These are phyloP conservation scores for Hericium erinaceus DNA, from an alignment of 768 basidiomycete genomes.

Conservation along the genomic window DNA sequence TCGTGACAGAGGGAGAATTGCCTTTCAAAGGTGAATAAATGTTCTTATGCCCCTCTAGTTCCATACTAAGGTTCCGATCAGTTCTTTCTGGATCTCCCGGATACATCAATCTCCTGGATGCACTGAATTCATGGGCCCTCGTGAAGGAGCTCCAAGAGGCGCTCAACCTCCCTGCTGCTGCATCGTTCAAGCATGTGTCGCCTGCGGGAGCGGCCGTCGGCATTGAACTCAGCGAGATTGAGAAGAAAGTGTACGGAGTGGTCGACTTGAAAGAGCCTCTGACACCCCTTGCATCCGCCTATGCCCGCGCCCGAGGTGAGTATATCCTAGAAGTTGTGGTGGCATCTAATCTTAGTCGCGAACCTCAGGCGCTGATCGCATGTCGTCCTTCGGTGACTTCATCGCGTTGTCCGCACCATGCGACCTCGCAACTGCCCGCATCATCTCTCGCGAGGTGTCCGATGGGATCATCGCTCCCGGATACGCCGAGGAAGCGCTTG, in stretches of 20 bases:
- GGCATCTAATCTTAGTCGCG: background rate
- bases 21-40: constrained; percentile 77
- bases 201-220: constrained; percentile 96
- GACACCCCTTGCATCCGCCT: constrained; percentile 84
- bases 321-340: background rate
- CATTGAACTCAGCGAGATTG: constrained; percentile 66
- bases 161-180: constrained; percentile 85
- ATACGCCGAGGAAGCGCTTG: constrained; percentile 80
- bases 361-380: constrained; percentile 79
- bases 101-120: constrained; percentile 97
- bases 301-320: constrained; percentile 87
- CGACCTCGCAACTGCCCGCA: constrained; percentile 89
- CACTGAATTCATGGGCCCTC: constrained; percentile 92
- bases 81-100: constrained; percentile 92
- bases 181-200: constrained; percentile 99
- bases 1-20: constrained; percentile 76
- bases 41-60: background rate
- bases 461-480: constrained; percentile 98
- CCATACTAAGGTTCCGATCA: constrained; percentile 22
- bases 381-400: constrained; percentile 99
- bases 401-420: constrained; percentile 90
- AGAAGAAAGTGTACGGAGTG: constrained; percentile 93
- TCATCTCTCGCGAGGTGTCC: constrained; percentile 98
- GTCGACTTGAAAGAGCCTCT: constrained; percentile 89
- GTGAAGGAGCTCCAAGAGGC: constrained; percentile 90